Evolutionary conservation across 306 rosid genomes (phyloP).

Genomic region (Lotus japonicus): DNA sequence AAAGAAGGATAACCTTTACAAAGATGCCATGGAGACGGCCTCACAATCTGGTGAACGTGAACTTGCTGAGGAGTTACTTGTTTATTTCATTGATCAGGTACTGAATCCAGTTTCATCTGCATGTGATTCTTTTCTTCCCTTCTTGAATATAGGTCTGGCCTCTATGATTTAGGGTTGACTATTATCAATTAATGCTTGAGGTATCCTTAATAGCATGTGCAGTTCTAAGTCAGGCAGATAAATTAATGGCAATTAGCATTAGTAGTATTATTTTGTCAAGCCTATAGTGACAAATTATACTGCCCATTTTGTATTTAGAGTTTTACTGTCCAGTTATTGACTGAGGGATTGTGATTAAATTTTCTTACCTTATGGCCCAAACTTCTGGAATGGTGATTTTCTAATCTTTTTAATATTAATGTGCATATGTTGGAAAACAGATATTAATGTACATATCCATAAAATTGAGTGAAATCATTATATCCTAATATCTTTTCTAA

Average conservation of each 20-base stretch:
- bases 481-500: constrained; percentile 7
- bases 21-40: constrained; percentile 99
- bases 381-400: constrained; percentile 1
- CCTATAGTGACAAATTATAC: not conserved
- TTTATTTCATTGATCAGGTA: constrained; percentile 94
- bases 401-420: not conserved
- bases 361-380: not conserved
- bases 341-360: constrained; percentile 1
- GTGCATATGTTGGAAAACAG: no score
- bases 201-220: not conserved
- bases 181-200: not conserved
- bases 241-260: no score
- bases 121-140: not conserved
- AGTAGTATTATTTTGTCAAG: not conserved
- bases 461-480: not conserved
- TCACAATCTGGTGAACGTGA: constrained; percentile 98
- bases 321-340: not conserved
- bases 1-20: constrained; percentile 97
- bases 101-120: not conserved
- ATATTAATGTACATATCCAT: no score
- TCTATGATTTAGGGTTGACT: not conserved
- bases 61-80: constrained; percentile 96
- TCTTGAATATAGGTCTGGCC: not conserved
- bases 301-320: not conserved
- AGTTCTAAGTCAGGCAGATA: not conserved